phyloP scores from a whole-genome alignment of 805 yeast species.

The Barnettozyma botsteinii region DNA sequence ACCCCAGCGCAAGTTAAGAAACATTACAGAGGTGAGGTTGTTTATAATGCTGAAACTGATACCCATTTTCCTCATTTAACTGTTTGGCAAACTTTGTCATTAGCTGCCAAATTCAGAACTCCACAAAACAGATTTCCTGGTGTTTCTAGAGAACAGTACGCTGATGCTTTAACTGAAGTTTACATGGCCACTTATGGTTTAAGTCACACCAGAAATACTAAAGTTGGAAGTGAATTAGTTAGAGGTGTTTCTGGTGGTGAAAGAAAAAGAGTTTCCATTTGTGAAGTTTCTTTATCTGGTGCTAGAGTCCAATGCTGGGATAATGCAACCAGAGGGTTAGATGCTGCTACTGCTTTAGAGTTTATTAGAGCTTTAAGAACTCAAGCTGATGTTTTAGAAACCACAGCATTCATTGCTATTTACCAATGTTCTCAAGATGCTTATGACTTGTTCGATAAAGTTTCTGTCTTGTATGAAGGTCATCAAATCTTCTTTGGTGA shows the following conservation, averaged over 20 bases:
- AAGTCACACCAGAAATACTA: constrained; percentile 50
- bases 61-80: constrained; percentile 62
- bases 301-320: constrained; percentile 46
- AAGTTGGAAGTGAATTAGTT: constrained; percentile 57
- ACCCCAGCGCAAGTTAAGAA: constrained; percentile 43
- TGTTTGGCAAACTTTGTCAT: constrained; percentile 59
- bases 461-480: constrained; percentile 52
- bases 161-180: constrained; percentile 48
- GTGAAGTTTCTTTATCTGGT: constrained; percentile 46
- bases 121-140: constrained; percentile 57
- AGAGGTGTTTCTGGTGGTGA: constrained; percentile 73
- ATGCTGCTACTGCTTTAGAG: constrained; percentile 53
- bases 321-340: constrained; percentile 56
- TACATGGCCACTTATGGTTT: constrained; percentile 43
- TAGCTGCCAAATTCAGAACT: constrained; percentile 55
- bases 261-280: constrained; percentile 63
- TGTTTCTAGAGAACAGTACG: constrained; percentile 46
- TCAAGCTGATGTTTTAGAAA: constrained; percentile 39
- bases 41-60: constrained; percentile 65
- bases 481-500: constrained; percentile 65
- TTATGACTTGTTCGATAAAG: constrained; percentile 59
- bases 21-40: constrained; percentile 62
- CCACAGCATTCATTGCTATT: constrained; percentile 60
- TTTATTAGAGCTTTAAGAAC: constrained; percentile 46
- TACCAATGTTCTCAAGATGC: constrained; percentile 66